phyloP scores from a whole-genome alignment of 2,329 filamentous ascomycete species.

The Ophiostoma angusticollis region DNA sequence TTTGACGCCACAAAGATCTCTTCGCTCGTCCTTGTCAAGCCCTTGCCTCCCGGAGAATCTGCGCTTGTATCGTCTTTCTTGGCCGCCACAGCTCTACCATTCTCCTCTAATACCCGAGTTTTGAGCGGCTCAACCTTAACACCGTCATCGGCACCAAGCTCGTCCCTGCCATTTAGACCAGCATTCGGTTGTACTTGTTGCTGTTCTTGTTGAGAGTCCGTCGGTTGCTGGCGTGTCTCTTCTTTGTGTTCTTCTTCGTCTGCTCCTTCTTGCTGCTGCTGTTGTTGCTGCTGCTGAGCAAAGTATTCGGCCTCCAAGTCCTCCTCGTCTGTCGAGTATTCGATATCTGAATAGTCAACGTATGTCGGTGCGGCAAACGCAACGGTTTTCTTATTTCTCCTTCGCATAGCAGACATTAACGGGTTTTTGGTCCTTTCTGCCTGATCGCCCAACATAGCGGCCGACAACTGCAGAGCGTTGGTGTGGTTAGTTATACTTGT shows the following conservation, averaged over 20 bases:
- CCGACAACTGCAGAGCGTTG: conserved; percentile 37
- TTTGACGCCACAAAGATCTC: conserved; percentile 48
- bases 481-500: background rate
- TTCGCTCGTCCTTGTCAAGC: conserved; percentile 42
- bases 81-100: conserved; percentile 14
- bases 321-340: conserved; percentile 71
- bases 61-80: conserved; percentile 22
- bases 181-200: conserved; percentile 8
- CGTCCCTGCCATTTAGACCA: conserved; percentile 15
- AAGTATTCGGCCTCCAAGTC: conserved; percentile 30
- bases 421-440: conserved; percentile 71
- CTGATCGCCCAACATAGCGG: conserved; percentile 49
- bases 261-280: conserved; percentile 21
- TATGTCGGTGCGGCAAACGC: conserved; percentile 77
- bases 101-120: conserved; percentile 31
- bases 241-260: conserved; percentile 22
- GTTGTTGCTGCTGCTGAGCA: conserved; percentile 20
- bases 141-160: conserved; percentile 32
- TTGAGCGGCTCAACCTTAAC: conserved; percentile 45
- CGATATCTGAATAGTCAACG: conserved; percentile 75
- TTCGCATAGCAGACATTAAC: conserved; percentile 70
- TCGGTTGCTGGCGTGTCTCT: conserved; percentile 21
- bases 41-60: conserved; percentile 14
- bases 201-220: conserved; percentile 15
- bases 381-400: conserved; percentile 74